Evolutionary conservation across 768 basidiomycete species (phyloP), one percentile per base, ranked within the genome.

Genomic region (Lentinula sp.): DNA sequence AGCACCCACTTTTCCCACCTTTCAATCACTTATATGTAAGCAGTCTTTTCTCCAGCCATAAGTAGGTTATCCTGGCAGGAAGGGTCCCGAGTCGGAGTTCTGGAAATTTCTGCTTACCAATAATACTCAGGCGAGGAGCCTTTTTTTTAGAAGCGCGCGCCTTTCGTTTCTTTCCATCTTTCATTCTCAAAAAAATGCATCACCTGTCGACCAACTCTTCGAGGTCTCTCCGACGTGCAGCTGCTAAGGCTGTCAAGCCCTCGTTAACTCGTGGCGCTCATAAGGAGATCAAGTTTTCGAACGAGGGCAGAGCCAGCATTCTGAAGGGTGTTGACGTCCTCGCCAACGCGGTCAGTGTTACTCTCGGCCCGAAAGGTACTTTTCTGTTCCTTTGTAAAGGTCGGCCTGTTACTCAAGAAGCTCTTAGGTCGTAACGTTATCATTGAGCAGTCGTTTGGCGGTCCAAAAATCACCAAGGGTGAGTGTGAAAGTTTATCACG

Each of bases 281-380:
- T 84, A 97, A 97, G 84, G 95, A 97, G 74, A 91, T 98, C 74
- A 89, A 90, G 77, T 98, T 98, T 77, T 91, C 90, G 71, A 95
- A 98, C 74, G 93, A 94, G 66, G 95, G 95, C 66, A 85, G 95
- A 65, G 93, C 94, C 35, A 85, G 86, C 75, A 96, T 97, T 77
- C 83, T 98, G 66, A 90, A 89, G 74, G 96, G 96, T 75, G 95
- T 99, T 64, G 95, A 98, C 77, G 81, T 96, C 69, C 87, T 99
- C 66, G 95, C 96, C 62, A 94, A 98, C 73, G 95, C 96, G 62
- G 96, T 98, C 72, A 88, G 87, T 66, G 94, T 97, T 53, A 99
- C 96, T 45, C 85, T 98, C 28, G 96, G 96, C 61, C 96, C 96
- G 36, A 98, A 99, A 79, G 95, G 93, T 87, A 57, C 20, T 48